Conservation (phyloP, 2,329 filamentous ascomycete species). For the Alternaria consortialis region DNA sequence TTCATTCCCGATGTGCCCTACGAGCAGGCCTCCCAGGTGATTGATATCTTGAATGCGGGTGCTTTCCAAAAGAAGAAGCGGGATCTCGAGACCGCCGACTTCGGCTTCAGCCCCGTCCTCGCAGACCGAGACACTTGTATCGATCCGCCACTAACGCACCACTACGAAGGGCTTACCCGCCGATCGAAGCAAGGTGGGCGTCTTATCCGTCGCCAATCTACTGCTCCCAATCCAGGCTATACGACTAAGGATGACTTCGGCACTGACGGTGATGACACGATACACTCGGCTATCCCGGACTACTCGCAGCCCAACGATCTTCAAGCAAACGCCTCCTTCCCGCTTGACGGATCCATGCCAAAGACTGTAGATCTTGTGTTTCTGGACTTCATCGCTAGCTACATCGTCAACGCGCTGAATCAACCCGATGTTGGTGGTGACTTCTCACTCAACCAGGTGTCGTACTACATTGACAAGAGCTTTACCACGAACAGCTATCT, state of each 20-base stretch:
- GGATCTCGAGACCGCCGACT: constrained; percentile 42
- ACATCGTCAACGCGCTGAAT: constrained; percentile 50
- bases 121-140: constrained; percentile 58
- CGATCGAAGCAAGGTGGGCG: constrained; percentile 50
- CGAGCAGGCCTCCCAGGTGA: constrained; percentile 53
- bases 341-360: constrained; percentile 53
- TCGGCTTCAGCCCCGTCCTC: constrained; percentile 50
- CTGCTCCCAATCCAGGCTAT: constrained; percentile 59
- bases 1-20: constrained; percentile 65
- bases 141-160: constrained; percentile 55
- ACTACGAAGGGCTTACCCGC: constrained; percentile 31
- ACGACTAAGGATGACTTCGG: constrained; percentile 67
- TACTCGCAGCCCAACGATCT: constrained; percentile 62
- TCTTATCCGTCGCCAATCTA: constrained; percentile 61
- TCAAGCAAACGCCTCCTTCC: constrained; percentile 61
- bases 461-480: constrained; percentile 50
- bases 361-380: constrained; percentile 64
- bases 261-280: constrained; percentile 64
- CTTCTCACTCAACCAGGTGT: constrained; percentile 43
- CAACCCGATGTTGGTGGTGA: constrained; percentile 42
- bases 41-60: constrained; percentile 57
- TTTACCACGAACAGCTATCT: constrained; percentile 56
- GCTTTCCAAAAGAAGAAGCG: constrained; percentile 49
- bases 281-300: constrained; percentile 59
- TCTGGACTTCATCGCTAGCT: constrained; percentile 58